Conservation (phyloP, 495 filamentous ascomycete genomes). For the Parathielavia hyrcaniae region DNA sequence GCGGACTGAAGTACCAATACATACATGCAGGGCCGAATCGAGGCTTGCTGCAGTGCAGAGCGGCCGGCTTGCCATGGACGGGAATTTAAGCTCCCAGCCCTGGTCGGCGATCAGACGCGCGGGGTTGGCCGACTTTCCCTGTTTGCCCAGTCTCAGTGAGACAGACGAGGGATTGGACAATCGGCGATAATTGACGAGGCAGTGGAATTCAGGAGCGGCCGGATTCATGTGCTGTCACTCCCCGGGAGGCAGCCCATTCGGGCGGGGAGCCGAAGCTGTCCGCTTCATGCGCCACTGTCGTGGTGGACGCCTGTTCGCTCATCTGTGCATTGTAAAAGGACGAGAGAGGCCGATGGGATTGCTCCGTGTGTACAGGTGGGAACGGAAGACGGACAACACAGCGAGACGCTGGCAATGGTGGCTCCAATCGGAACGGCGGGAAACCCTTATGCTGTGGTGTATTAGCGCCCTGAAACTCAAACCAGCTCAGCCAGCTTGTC, state of each 20-base stretch:
- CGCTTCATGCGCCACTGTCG: neutral
- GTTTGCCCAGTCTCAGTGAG: constrained; percentile 1
- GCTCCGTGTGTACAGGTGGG: too few relatives aligned
- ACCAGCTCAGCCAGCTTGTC: too few relatives aligned
- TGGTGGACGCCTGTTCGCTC: constrained; percentile 13
- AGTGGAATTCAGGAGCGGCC: constrained; percentile 10
- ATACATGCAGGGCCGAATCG: neutral
- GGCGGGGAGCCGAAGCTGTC: constrained; percentile 2
- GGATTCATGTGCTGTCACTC: constrained; percentile 5
- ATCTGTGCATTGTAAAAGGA: neutral
- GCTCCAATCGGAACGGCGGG: constrained; percentile 2
- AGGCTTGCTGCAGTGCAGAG: neutral
- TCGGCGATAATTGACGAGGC: too few relatives aligned
- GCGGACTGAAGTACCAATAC: too few relatives aligned
- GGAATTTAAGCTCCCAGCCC: constrained; percentile 8
- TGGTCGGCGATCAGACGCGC: constrained; percentile 20
- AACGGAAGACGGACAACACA: constrained; percentile 11
- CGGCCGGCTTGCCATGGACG: too few relatives aligned
- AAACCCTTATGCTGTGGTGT: neutral
- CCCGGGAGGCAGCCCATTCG: constrained; percentile 20
- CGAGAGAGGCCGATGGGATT: neutral
- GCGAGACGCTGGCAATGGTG: neutral
- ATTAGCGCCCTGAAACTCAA: constrained; percentile 2
- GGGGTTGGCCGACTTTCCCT: constrained; percentile 3
- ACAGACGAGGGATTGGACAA: constrained; percentile 16